Conservation (phyloP, 768 basidiomycete species). For the Strobilomyces echinocephalus region DNA sequence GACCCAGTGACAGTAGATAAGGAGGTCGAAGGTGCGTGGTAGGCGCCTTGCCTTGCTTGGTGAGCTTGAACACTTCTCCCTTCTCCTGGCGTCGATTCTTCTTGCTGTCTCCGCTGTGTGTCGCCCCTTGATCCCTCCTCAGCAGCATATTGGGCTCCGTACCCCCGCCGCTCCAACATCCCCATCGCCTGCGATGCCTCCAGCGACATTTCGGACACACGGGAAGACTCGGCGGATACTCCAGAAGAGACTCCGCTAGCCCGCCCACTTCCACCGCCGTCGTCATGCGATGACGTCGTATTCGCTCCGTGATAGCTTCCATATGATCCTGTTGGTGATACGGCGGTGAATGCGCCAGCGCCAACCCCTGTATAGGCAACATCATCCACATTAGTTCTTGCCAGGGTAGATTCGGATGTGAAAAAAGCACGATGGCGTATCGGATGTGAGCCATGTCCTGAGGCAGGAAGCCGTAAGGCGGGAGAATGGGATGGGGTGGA, state of each 20-base stretch:
- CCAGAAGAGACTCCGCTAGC: conserved; percentile 15
- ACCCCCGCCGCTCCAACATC: background rate
- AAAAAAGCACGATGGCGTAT: background rate
- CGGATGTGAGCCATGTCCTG: background rate
- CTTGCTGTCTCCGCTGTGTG: background rate
- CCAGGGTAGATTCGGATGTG: background rate
- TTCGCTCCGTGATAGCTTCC: conserved; percentile 20
- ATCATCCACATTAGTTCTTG: conserved; percentile 10
- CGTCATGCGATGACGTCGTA: conserved; percentile 20
- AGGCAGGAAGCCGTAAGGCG: background rate
- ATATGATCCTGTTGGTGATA: conserved; percentile 23
- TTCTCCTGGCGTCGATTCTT: background rate
- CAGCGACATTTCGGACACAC: background rate
- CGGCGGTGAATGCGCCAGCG: conserved; percentile 10
- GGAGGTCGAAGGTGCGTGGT: conserved; percentile 23
- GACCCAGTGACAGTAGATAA: conserved; percentile 24
- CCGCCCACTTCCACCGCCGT: conserved; percentile 6
- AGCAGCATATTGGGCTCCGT: background rate
- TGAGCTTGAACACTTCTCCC: background rate
- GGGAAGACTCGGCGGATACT: conserved; percentile 12
- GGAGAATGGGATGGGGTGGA: background rate
- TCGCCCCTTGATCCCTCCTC: background rate
- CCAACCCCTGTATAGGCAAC: conserved; percentile 13
- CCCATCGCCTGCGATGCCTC: background rate
- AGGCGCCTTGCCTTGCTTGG: background rate